Conservation (phyloP, 768 basidiomycete genomes). For the Boletus reticuloceps region DNA sequence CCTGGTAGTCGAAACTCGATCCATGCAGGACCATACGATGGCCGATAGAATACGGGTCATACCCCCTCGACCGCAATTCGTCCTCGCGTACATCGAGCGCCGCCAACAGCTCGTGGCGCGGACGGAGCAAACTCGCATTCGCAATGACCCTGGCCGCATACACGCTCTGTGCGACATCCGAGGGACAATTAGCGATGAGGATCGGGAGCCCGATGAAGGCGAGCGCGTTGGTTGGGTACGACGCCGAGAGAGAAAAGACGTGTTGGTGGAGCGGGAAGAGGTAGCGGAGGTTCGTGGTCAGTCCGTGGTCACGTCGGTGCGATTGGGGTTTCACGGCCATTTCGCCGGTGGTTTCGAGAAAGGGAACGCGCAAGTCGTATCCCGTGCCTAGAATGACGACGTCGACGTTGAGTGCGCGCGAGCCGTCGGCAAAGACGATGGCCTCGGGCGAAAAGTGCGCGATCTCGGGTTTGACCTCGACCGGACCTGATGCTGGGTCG, state of each 20-base stretch:
- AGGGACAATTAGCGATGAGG: constrained; percentile 45
- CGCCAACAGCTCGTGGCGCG: constrained; percentile 36
- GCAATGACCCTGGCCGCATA: constrained; percentile 46
- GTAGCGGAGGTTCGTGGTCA: constrained; percentile 51
- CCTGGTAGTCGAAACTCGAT: background rate
- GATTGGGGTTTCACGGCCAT: constrained; percentile 16
- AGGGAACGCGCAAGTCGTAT: constrained; percentile 52
- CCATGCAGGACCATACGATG: background rate
- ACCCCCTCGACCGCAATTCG: constrained; percentile 36
- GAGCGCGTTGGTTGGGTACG: background rate
- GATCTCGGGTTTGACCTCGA: constrained; percentile 42
- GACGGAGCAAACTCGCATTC: constrained; percentile 39
- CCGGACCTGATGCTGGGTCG: constrained; percentile 14
- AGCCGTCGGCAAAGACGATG: constrained; percentile 49
- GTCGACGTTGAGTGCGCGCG: constrained; percentile 39
- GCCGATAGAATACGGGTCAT: constrained; percentile 39
- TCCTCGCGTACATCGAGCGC: constrained; percentile 44
- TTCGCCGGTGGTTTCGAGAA: constrained; percentile 35
- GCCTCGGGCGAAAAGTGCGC: constrained; percentile 44
- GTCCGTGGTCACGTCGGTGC: constrained; percentile 11
- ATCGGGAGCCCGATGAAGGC: constrained; percentile 35
- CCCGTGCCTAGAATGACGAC: constrained; percentile 53
- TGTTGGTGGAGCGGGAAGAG: constrained; percentile 55
- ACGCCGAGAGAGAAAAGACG: constrained; percentile 49
- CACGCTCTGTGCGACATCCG: constrained; percentile 49